Percentiles rank a stretch among this genome's conserved stretches.
Evolutionary conservation across 1,284 basidiomycete species (phyloP).

Genomic region (Fomitopsis palustris): DNA sequence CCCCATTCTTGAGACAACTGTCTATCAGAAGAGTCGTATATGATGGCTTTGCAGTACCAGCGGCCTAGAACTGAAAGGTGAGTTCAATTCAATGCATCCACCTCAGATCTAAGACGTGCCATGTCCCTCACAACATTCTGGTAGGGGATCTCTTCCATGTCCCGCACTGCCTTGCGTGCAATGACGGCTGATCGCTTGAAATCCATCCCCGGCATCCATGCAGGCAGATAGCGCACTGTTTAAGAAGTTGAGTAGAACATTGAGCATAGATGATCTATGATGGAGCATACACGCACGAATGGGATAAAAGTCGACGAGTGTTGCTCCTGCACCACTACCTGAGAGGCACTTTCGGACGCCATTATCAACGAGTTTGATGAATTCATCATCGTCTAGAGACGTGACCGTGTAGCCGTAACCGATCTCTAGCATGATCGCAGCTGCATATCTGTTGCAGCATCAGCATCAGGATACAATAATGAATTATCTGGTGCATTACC

Average conservation of each 20-base stretch:
- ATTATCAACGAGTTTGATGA: constrained; percentile 18
- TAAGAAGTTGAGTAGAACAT: not conserved
- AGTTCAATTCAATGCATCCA: not conserved
- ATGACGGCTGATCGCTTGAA: not conserved
- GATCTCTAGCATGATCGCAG: constrained; percentile 20
- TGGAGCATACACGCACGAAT: constrained; percentile 13
- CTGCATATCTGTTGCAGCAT: constrained; percentile 16
- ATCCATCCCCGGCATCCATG: not conserved
- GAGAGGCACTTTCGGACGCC: constrained; percentile 16
- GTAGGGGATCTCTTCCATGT: constrained; percentile 22
- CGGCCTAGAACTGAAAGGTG: constrained; percentile 5
- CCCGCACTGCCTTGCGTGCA: not conserved
- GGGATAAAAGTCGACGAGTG: constrained; percentile 26
- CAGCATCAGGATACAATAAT: not conserved
- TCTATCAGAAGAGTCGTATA: constrained; percentile 21
- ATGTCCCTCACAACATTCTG: constrained; percentile 22
- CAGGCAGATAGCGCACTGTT: not conserved
- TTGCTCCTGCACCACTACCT: constrained; percentile 21
- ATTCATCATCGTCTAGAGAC: constrained; percentile 15
- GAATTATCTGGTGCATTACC: constrained; percentile 10
- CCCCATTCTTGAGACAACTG: constrained; percentile 11
- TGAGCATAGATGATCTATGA: not conserved
- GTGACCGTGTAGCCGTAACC: constrained; percentile 22
- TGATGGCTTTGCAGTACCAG: constrained; percentile 20
- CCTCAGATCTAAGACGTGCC: constrained; percentile 11